Base-by-base conservation (phyloP, 495 filamentous ascomycete genomes). In the Amorphotheca resinae region DNA sequence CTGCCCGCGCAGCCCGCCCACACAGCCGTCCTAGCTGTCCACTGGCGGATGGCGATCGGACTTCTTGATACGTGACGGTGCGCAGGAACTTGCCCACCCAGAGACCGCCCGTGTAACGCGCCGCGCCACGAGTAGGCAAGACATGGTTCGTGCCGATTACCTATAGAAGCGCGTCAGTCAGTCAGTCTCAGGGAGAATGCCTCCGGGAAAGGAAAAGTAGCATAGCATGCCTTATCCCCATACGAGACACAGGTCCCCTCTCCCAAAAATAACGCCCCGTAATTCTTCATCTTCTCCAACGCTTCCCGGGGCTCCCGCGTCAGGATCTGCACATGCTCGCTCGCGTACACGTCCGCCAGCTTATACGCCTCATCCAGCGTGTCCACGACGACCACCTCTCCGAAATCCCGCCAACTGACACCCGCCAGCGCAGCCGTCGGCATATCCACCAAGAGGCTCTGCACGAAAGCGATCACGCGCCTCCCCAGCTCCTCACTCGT, bases 111-210 rank as follows among this genome's bases (percentile, higher is more conserved):
- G 68, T 72, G 44, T 67, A 72, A 7, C 60, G 49, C 0, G 67
- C 65, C 2, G 67, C 67, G 26, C 64, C 65, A 4, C 60, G 55
- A 0, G 70, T 74, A 0, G 70, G 69, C 2, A 74, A 58, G 5
- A 74, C 69, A 46, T 72, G 70, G 48, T 74, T 72, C 1, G 70
- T 74, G 3, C 68, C 70, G 41, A 74, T 74, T 32, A 62, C 64
- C 59, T 62, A 20, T 9, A 25, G 26, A 8, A n/a, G n/a, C 26
- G 25, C 15, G 31, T 5, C 22, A 45, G 23, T 31, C 31, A 22
- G 12, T 33, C 33, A 25, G 33, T 22, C 22, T 18, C 12, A 32
- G 39, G 12, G 35, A 33, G 31, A 3, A 5, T 5, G 25, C 25
- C 25, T 28, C 25, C 11, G 11, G 11, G 25, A 28, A 28, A 28